phyloP scores from a whole-genome alignment of 208 protist species.

The Entamoeba dispar region DNA sequence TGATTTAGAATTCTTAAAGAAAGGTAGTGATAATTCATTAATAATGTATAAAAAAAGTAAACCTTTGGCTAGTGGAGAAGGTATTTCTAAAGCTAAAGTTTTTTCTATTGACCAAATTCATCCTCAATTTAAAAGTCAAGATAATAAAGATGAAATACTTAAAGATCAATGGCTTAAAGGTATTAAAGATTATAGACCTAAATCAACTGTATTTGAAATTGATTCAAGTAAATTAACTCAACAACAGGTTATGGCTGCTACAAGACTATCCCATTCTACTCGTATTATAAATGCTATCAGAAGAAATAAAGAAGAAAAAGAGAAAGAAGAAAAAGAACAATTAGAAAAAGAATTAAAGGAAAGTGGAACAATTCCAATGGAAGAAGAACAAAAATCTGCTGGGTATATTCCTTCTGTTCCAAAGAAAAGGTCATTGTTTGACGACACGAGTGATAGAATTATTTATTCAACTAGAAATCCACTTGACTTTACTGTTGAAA shows the following conservation, averaged over 20 bases:
- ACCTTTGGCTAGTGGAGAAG: background rate
- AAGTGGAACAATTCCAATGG: background rate
- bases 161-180: background rate
- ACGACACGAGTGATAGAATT: background rate
- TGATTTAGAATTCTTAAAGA: background rate
- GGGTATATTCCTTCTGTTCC: background rate
- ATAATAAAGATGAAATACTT: background rate
- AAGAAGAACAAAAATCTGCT: background rate
- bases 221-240: background rate
- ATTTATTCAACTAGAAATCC: background rate
- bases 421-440: background rate
- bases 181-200: background rate
- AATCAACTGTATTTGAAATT: background rate
- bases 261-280: background rate
- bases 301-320: background rate
- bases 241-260: background rate
- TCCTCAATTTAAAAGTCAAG: background rate
- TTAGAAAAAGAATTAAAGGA: too few species aligned
- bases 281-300: background rate
- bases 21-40: background rate
- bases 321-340: background rate
- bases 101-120: background rate
- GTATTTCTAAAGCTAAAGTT: background rate
- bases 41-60: background rate
- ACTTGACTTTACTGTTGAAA: background rate